Evolutionary conservation across 2,329 filamentous ascomycete species (phyloP).

Genomic region (Epichloe coenophiala): DNA sequence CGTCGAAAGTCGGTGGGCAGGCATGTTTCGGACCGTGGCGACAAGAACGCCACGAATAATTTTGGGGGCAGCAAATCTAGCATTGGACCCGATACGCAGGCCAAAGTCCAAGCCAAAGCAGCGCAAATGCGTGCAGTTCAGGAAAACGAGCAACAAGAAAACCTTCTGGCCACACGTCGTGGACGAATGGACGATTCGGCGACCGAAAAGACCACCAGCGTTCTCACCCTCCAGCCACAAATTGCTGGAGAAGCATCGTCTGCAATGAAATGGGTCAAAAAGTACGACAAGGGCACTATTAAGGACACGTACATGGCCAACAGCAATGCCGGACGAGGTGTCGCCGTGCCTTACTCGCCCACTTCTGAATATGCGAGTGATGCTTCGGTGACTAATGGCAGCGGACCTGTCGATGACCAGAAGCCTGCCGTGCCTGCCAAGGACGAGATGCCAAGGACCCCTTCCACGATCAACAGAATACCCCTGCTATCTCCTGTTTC

Average conservation of each 20-base stretch:
- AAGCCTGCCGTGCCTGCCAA: constrained; percentile 30
- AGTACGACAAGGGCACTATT: constrained; percentile 82
- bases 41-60: constrained; percentile 28
- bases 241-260: constrained; percentile 79
- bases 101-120: constrained; percentile 82
- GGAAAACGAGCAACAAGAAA: constrained; percentile 39
- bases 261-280: constrained; percentile 92
- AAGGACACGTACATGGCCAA: constrained; percentile 77
- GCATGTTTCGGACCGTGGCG: constrained; percentile 34
- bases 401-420: not conserved
- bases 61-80: constrained; percentile 59
- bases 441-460: constrained; percentile 11
- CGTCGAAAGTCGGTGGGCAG: constrained; percentile 61
- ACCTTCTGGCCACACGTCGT: constrained; percentile 28
- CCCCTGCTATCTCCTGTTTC: not conserved
- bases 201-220: constrained; percentile 71
- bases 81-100: constrained; percentile 82
- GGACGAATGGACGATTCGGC: constrained; percentile 43
- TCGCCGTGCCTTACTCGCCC: constrained; percentile 19
- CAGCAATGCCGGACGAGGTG: constrained; percentile 55
- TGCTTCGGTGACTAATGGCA: constrained; percentile 5
- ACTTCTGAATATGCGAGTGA: constrained; percentile 21
- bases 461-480: constrained; percentile 1
- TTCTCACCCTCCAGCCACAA: constrained; percentile 74
- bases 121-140: constrained; percentile 66